These are phyloP conservation scores for Cercophora newfieldiana DNA, from an alignment of 495 filamentous ascomycete genomes.

Conservation along the genomic window DNA sequence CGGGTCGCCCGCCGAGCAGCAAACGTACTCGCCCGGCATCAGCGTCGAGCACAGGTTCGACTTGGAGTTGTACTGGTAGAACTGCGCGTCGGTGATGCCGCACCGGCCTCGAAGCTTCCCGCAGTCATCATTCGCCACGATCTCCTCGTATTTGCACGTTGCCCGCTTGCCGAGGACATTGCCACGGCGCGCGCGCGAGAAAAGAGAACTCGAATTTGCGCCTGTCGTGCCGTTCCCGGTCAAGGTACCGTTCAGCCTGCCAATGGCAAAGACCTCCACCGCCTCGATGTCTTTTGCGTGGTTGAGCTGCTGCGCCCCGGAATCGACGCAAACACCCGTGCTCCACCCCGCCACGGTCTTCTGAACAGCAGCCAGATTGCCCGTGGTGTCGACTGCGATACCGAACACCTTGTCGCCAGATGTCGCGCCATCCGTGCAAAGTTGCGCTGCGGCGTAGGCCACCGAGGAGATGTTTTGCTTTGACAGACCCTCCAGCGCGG, in stretches of 20 bases:
- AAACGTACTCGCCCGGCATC: conserved; percentile 41
- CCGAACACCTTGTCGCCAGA: conserved; percentile 4
- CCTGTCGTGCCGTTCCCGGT: conserved; percentile 3
- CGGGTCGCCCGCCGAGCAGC: conserved; percentile 43
- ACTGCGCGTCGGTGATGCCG: conserved; percentile 40
- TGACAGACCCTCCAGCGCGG: conserved; percentile 4
- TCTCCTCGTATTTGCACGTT: conserved; percentile 20
- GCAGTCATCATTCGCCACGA: conserved; percentile 39
- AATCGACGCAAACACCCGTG: conserved; percentile 8
- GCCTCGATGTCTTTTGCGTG: neutral
- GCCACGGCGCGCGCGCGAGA: neutral
- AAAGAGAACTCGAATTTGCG: neutral
- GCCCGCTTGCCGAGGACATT: conserved; percentile 1
- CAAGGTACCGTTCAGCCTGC: neutral
- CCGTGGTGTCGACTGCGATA: neutral
- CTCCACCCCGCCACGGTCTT: conserved; percentile 12
- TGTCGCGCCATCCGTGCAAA: conserved; percentile 5
- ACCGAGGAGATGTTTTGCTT: neutral
- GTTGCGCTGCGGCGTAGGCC: conserved; percentile 7
- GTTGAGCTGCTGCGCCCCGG: neutral
- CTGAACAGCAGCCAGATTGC: conserved; percentile 4
- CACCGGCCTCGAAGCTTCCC: conserved; percentile 38
- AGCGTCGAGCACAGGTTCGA: conserved; percentile 41
- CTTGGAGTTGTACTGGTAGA: conserved; percentile 42
- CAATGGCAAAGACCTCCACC: conserved; percentile 8